These are phyloP conservation scores for Debaryomyces prosopidis DNA, from an alignment of 805 yeast genomes.

Conservation along the genomic window DNA sequence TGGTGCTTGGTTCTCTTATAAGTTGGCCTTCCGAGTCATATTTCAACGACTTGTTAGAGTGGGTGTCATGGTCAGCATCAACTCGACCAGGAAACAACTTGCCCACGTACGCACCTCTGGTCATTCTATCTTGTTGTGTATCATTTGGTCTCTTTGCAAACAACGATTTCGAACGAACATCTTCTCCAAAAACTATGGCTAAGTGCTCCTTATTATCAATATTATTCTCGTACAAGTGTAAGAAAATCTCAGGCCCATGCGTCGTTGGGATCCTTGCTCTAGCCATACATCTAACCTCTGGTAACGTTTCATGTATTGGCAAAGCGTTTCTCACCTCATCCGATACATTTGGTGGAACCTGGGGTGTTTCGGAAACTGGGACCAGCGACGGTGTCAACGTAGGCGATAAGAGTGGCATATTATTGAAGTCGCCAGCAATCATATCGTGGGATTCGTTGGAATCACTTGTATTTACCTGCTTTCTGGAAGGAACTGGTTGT, in stretches of 20 bases:
- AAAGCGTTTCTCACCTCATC: slow-evolving; percentile 29
- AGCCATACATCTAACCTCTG: slow-evolving; percentile 82
- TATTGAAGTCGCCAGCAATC: slow-evolving; percentile 12
- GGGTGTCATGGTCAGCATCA: slow-evolving; percentile 60
- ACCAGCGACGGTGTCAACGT: slow-evolving; percentile 17
- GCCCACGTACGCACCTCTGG: slow-evolving; percentile 97
- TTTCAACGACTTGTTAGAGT: slow-evolving; percentile 19
- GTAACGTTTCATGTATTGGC: slow-evolving; percentile 57
- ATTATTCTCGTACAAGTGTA: slow-evolving; percentile 85
- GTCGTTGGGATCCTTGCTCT: slow-evolving; percentile 97
- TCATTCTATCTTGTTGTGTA: slow-evolving; percentile 91
- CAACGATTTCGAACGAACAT: slow-evolving; percentile 74
- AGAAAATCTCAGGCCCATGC: slow-evolving; percentile 88
- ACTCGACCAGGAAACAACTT: slow-evolving; percentile 83
- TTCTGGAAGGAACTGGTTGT: slow-evolving; percentile 7
- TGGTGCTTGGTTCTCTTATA: slow-evolving; percentile 27
- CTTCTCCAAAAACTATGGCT: slow-evolving; percentile 96
- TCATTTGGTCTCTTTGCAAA: slow-evolving; percentile 66
- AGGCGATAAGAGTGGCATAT: slow-evolving; percentile 25
- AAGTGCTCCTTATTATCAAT: slow-evolving; percentile 90
- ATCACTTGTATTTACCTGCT: background rate
- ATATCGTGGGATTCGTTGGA: background rate
- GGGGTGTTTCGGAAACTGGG: slow-evolving; percentile 7
- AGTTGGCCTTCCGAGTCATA: slow-evolving; percentile 36
- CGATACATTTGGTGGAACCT: slow-evolving; percentile 14